Evolutionary conservation across 2,329 filamentous ascomycete species (phyloP), one percentile per base, ranked within the genome.

Genomic region (Xylariaceae sp.): DNA sequence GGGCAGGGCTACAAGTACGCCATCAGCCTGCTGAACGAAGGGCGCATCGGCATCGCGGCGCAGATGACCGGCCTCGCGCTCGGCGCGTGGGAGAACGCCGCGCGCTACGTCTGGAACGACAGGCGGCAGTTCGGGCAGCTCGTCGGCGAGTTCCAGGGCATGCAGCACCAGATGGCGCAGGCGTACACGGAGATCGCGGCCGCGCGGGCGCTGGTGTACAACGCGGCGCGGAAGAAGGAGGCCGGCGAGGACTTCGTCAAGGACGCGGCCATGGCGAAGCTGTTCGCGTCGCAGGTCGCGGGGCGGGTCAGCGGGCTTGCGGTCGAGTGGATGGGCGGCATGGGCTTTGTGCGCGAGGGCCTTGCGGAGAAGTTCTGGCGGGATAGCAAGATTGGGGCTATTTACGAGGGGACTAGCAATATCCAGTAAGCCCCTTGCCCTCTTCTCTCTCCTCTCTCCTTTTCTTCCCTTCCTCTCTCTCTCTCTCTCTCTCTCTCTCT

Each of bases 271-370:
- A 99, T 99, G 94, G 94, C 94, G 50, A 99, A 99, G 79, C 80
- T 99, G 51, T 96, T 88, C 70, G 85, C 94, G 2, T 94, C 89
- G 4, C 94, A 99, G 74, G 90, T 99, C 30, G 94, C 94, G 0
- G 88, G 89, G 18, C 85, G 84, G 51, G 92, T 99, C 18, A 88
- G 87, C 51, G 85, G 92, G 6, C 80, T 88, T 46, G 94, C 92
- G 0, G 84, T 99, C 26, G 94, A 99, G 76, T 99, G 94, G 94
- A 97, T 97, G 92, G 94, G 94, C 45, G 94, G 94, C 57, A 97
- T 99, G 94, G 94, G 94, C 43, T 99, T 99, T 66, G 94, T 99
- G 15, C 80, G 94, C 42, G 94, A 99, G 72, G 94, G 94, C 0
- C 84, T 96, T 54, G 94, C 94, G 0, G 94, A 99, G 83, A 99